Evolutionary conservation across 2,329 filamentous ascomycete species (phyloP).

Genomic region (Didymella pomorum): DNA sequence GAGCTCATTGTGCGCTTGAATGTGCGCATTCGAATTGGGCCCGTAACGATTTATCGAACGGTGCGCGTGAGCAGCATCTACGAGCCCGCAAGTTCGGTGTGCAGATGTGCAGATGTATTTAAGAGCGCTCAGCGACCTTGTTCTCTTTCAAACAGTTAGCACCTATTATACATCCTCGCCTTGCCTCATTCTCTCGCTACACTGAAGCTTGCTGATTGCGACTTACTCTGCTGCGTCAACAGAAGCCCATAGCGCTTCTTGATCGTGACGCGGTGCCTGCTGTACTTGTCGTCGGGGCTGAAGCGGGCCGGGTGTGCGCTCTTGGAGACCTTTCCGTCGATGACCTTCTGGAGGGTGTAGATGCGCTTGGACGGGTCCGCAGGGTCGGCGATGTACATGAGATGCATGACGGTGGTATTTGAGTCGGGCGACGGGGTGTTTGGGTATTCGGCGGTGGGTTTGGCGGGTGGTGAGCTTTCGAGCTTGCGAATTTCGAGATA

Average conservation of each 20-base stretch:
- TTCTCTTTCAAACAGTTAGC: conserved; percentile 30
- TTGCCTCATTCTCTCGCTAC: too few species aligned
- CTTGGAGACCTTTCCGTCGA: conserved; percentile 85
- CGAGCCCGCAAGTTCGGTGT: not conserved
- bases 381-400: conserved; percentile 85
- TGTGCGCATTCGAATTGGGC: not conserved
- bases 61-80: not conserved
- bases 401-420: conserved; percentile 63
- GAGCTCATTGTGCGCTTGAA: not conserved
- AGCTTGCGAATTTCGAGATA: conserved; percentile 24
- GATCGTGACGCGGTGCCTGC: conserved; percentile 87
- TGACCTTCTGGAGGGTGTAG: conserved; percentile 94
- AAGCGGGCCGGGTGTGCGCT: conserved; percentile 95
- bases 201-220: not conserved
- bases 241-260: conserved; percentile 93
- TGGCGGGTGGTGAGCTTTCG: conserved; percentile 4
- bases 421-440: not conserved
- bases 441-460: not conserved
- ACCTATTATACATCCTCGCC: not conserved
- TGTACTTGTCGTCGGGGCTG: conserved; percentile 99
- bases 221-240: conserved; percentile 76
- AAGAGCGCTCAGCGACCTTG: conserved; percentile 36
- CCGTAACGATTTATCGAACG: too few species aligned
- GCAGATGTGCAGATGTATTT: too few species aligned
- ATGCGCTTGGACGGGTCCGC: conserved; percentile 75